Evolutionary conservation across 1,139 yeast genomes (phyloP), one percentile per base, ranked within the genome.

Genomic region (Zhuliangozyma blackwelliae): DNA sequence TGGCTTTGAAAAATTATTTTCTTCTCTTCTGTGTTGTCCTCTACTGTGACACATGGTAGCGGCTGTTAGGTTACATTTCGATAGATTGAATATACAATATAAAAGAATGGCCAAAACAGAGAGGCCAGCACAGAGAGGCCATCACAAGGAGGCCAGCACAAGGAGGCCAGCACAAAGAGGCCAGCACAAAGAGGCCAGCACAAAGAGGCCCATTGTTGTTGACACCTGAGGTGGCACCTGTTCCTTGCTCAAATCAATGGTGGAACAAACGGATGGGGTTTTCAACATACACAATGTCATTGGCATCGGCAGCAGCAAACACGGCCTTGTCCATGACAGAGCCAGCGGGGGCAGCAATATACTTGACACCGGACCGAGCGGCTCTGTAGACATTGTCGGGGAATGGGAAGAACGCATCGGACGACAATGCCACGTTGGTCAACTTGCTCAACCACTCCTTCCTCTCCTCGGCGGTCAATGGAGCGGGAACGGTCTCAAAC

Each of bases 351-450:
- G 98, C 98, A 53, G 96, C 95, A 57, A 92, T 76, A 69, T 72
- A 92, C 67, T 86, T 88, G 53, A 89, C 98, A 62, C 98, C 98
- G 21, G 95, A 84, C 72, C 87, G 82, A 39, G 82, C 96, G 45
- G 97, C 97, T 65, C 98, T 80, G 79, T 90, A 89, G 51, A 94
- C 96, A 58, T 94, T 92, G 67, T 92, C 98, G 48, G 97, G 95
- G 92, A 92, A 92, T 68, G 98, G 98, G 95, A 92, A 92, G 79
- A 92, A 92, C 29, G 98, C 98, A 63, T 92, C 98, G 3, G 97
- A 88, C 12, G 97, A 84, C 52, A 89, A 75, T 8, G 97, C 90
- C 43, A 94, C 98, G 52, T 86, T 81, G 43, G 69, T 77, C 60
- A 88, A 75, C 69, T 89, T 79, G 45, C 69, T 56, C 50, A 83